phyloP scores from a whole-genome alignment of 495 filamentous ascomycete genomes.

The Tuber brumale region DNA sequence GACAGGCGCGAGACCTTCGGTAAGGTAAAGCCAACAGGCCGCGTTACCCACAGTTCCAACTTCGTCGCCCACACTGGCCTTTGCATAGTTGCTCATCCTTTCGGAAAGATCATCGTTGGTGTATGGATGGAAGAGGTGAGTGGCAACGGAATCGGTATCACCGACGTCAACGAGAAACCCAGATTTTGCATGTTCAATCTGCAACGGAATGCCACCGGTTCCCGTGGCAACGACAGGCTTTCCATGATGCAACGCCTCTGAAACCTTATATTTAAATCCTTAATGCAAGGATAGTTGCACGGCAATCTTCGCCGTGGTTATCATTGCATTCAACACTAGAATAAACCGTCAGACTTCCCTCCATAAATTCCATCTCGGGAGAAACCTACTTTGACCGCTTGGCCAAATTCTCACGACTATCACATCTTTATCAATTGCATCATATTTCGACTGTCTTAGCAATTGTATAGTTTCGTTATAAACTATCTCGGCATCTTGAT shows the following conservation, averaged over 20 bases:
- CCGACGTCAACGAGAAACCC: conserved; percentile 71
- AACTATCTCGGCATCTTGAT: conserved; percentile 71
- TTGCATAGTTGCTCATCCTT: conserved; percentile 61
- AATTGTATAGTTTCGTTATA: conserved; percentile 63
- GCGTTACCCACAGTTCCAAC: conserved; percentile 77
- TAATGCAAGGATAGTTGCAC: conserved; percentile 77
- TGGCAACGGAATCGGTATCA: conserved; percentile 67
- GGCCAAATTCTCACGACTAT: conserved; percentile 71
- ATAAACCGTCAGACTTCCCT: background rate
- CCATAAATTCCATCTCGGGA: background rate
- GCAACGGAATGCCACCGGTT: conserved; percentile 75
- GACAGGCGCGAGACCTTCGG: conserved; percentile 49
- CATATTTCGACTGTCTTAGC: conserved; percentile 53
- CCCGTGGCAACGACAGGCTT: conserved; percentile 72
- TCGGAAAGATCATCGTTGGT: conserved; percentile 58
- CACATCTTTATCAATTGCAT: conserved; percentile 52
- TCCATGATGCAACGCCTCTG: conserved; percentile 78
- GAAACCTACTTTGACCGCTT: conserved; percentile 55
- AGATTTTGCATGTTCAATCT: conserved; percentile 65
- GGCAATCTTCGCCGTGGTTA: conserved; percentile 64
- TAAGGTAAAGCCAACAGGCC: conserved; percentile 69
- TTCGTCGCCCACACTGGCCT: conserved; percentile 66
- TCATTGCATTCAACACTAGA: conserved; percentile 63
- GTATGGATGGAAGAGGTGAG: conserved; percentile 62
- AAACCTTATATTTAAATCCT: conserved; percentile 90